Conservation (phyloP, 2,329 filamentous ascomycete genomes). For the Hypoxylon sp. region DNA sequence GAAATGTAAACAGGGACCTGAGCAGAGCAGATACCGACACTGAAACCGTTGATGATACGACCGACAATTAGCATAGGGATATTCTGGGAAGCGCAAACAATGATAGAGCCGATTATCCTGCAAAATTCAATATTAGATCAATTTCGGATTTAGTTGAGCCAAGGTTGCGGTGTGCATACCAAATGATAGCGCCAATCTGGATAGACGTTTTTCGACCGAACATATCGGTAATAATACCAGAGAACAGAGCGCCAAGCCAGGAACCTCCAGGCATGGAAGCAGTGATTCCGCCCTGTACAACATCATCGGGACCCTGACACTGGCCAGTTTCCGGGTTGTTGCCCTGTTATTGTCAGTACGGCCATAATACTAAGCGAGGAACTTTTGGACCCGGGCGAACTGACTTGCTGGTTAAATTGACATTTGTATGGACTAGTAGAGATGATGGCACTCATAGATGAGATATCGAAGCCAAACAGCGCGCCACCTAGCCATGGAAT, state of each 20-base stretch:
- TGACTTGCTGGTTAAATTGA: slow-evolving; percentile 59
- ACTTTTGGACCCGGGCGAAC: slow-evolving; percentile 15
- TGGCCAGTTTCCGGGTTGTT: slow-evolving; percentile 47
- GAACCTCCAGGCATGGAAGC: slow-evolving; percentile 81
- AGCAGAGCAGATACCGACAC: slow-evolving; percentile 80
- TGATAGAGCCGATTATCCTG: slow-evolving; percentile 65
- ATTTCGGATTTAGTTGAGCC: neutral
- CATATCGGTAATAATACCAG: slow-evolving; percentile 71
- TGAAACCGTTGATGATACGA: slow-evolving; percentile 79
- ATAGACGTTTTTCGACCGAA: slow-evolving; percentile 66
- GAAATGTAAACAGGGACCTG: slow-evolving; percentile 81
- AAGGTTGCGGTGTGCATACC: slow-evolving; percentile 57
- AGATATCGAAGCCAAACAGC: slow-evolving; percentile 63
- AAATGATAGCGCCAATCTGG: slow-evolving; percentile 65
- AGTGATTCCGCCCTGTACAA: slow-evolving; percentile 74
- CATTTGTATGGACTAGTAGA: slow-evolving; percentile 60
- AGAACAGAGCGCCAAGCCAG: slow-evolving; percentile 74
- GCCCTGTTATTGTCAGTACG: slow-evolving; percentile 45
- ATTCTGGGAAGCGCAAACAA: slow-evolving; percentile 63
- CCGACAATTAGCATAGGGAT: slow-evolving; percentile 75
- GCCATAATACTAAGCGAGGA: neutral
- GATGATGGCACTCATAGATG: slow-evolving; percentile 63
- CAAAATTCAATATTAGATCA: slow-evolving; percentile 25
- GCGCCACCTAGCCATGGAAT: slow-evolving; percentile 54
- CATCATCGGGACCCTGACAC: slow-evolving; percentile 67